Evolutionary conservation across 2,329 filamentous ascomycete species (phyloP), one percentile per base, ranked within the genome.

Genomic region (Cercospora berteroae): DNA sequence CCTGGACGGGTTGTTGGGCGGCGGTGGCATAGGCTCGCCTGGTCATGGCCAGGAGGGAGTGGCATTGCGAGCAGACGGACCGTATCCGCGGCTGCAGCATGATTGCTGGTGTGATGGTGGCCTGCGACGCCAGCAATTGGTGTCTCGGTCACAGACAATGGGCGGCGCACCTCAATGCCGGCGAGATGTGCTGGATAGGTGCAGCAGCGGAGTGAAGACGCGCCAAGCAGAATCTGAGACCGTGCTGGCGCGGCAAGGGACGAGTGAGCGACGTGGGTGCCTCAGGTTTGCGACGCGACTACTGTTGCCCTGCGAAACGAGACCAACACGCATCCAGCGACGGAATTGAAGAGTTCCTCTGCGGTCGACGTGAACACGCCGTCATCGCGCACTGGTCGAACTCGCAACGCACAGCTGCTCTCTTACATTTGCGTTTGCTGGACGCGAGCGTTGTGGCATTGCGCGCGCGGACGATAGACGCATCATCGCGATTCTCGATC

Each of bases 41-140:
- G 64, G 77, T 73, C 68, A 78, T 77, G 69, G 81, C 79, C 70
- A 86, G 77, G 68, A 83, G 70, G 82, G 78, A 72, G 82, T 79
- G 76, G 80, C 80, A 79, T 83, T 80, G 77, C 81, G 81, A 74
- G 81, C 81, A 68, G 85, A 82, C 67, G n/a, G 73, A 65, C 75
- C 86, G 84, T 80, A 90, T 80, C 79, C 88, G 86, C 72, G 88
- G 85, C 79, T 90, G 89, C 70, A 92, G 80, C 89, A 92, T 92
- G 59, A 60, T 76, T 50, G 44, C 44, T 23, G 44, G 44, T 31
- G 57, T 5, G 25, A 18, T 31, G 39, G 9, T 25, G 25, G 16
- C 42, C 23, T 27, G 33, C 39, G 20, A 29, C 13, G 16, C 36
- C 56, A 59, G 23, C 31, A 33, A 42, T 27, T 9, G 52, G 52